These are phyloP conservation scores for Vaccinium vitisidaea DNA, from an alignment of 148 eudicot genomes.

Conservation along the genomic window DNA sequence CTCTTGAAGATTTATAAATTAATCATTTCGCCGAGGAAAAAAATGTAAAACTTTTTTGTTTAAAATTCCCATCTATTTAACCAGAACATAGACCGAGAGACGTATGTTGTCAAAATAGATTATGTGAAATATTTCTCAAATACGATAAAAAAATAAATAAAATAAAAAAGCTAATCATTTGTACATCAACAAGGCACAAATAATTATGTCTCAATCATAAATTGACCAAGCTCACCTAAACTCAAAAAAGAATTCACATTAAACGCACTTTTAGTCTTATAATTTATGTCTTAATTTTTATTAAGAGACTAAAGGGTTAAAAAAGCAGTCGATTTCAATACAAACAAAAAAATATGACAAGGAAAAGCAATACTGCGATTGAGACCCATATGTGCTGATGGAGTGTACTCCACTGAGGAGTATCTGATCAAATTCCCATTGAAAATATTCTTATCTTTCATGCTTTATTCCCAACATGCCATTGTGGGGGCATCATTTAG, in stretches of 20 bases:
- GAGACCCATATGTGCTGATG: neutral
- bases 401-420: neutral
- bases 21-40: too few relatives aligned
- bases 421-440: neutral
- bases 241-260: neutral
- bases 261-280: neutral
- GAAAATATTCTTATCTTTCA: neutral
- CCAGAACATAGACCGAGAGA: neutral
- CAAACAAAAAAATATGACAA: neutral
- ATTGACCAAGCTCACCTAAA: neutral
- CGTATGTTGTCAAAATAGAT: too few relatives aligned
- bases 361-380: neutral
- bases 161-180: neutral
- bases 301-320: neutral
- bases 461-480: neutral
- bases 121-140: too few relatives aligned
- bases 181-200: neutral
- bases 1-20: too few relatives aligned
- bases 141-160: too few relatives aligned
- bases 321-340: neutral
- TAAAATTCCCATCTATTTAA: neutral
- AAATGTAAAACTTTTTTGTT: too few relatives aligned
- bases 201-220: too few relatives aligned
- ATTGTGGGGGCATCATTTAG: neutral
- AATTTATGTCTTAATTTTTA: neutral